Conservation (phyloP, 352 stramenopile species). For the Phytophthora lateralis region DNA sequence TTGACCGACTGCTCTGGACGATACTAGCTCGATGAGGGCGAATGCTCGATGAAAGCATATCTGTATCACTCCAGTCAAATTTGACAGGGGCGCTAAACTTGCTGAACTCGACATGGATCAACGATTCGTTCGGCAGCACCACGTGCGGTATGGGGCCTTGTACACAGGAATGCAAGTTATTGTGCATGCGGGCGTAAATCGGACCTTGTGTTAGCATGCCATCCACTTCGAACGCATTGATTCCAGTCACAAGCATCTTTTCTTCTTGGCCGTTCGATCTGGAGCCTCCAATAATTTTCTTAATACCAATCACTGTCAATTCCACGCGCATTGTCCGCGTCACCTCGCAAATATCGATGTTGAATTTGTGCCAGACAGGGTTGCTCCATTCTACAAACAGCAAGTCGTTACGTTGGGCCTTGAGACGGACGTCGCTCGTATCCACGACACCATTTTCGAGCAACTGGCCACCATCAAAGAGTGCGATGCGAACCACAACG, state of each 20-base stretch:
- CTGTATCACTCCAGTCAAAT: conserved; percentile 66
- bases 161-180: conserved; percentile 71
- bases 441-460: conserved; percentile 64
- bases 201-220: conserved; percentile 59
- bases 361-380: conserved; percentile 76
- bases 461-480: conserved; percentile 73
- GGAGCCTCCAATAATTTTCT: conserved; percentile 49
- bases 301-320: conserved; percentile 68
- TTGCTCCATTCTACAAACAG: conserved; percentile 76
- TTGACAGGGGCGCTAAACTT: conserved; percentile 59
- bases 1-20: conserved; percentile 23
- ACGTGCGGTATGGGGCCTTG: conserved; percentile 72
- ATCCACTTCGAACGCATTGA: conserved; percentile 84
- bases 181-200: conserved; percentile 71
- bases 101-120: conserved; percentile 70
- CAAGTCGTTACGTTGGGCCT: conserved; percentile 65
- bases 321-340: conserved; percentile 75
- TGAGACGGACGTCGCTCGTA: conserved; percentile 65
- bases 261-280: conserved; percentile 43
- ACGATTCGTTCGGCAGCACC: conserved; percentile 57
- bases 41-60: conserved; percentile 17
- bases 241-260: conserved; percentile 72
- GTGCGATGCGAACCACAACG: conserved; percentile 70
- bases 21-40: conserved; percentile 30
- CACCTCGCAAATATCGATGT: conserved; percentile 72